phyloP scores from a whole-genome alignment of 805 yeast species.

The Candida arabinofermentans region DNA sequence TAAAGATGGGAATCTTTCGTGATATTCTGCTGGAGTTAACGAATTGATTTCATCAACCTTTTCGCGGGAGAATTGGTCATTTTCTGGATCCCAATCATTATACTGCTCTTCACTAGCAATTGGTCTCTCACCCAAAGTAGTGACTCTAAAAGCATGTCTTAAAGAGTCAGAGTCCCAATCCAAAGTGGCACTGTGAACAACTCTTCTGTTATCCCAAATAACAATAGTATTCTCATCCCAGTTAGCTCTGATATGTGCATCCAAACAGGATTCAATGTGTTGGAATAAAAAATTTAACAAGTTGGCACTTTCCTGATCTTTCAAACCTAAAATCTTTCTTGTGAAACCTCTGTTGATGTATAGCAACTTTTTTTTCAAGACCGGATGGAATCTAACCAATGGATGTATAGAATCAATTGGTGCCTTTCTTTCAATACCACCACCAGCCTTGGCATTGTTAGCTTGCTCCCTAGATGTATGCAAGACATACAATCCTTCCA shows the following conservation, averaged over 20 bases:
- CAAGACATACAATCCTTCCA: conserved; percentile 56
- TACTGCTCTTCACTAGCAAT: conserved; percentile 20
- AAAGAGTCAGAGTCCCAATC: conserved; percentile 61
- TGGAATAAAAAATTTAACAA: conserved; percentile 51
- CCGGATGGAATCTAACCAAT: conserved; percentile 63
- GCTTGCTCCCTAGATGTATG: conserved; percentile 72
- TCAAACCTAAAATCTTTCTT: conserved; percentile 61
- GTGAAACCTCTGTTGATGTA: conserved; percentile 58
- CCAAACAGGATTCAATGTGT: conserved; percentile 45
- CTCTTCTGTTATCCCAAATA: conserved; percentile 70
- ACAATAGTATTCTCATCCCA: conserved; percentile 68
- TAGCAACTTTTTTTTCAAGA: conserved; percentile 51
- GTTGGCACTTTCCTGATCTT: conserved; percentile 60
- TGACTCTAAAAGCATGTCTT: conserved; percentile 68
- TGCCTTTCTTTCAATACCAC: conserved; percentile 59
- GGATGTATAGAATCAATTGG: conserved; percentile 61
- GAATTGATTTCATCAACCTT: conserved; percentile 22
- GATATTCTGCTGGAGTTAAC: conserved; percentile 16
- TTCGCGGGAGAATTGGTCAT: conserved; percentile 6
- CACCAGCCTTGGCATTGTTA: conserved; percentile 42
- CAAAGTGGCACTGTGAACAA: conserved; percentile 57
- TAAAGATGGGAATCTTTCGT: background rate
- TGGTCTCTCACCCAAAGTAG: conserved; percentile 68
- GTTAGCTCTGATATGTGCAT: conserved; percentile 58
- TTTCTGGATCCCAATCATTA: conserved; percentile 21